Evolutionary conservation across 371 early-diverging fungal genomes (phyloP).

Genomic region (Mortierella sp.): DNA sequence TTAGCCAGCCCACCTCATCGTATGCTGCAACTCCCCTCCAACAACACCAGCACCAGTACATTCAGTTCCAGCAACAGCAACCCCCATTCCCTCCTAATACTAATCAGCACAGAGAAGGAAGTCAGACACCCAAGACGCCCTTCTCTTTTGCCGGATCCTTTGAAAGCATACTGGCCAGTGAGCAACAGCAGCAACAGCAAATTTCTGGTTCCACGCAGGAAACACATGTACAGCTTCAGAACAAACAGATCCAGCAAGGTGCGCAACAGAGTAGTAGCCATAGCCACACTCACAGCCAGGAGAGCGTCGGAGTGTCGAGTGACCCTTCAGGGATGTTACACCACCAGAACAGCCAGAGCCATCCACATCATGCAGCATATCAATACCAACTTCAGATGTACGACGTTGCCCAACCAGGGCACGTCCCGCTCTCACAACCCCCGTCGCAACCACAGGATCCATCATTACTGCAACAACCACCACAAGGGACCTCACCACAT

Average conservation of each 20-base stretch:
- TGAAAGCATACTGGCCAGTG: conserved; percentile 13
- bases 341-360: conserved; percentile 6
- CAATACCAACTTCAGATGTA: conserved; percentile 30
- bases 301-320: conserved; percentile 34
- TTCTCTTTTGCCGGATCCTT: conserved; percentile 26
- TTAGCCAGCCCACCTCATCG: conserved; percentile 34
- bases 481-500: conserved; percentile 21
- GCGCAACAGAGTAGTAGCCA: conserved; percentile 36
- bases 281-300: conserved; percentile 47
- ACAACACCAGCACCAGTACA: conserved; percentile 26
- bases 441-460: neutral
- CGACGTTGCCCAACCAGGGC: conserved; percentile 36
- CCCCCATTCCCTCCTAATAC: conserved; percentile 3
- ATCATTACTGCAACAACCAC: conserved; percentile 13
- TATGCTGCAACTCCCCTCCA: conserved; percentile 22
- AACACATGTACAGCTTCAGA: conserved; percentile 12
- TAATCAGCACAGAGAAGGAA: conserved; percentile 29
- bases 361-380: conserved; percentile 4
- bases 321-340: conserved; percentile 24
- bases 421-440: conserved; percentile 5
- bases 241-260: conserved; percentile 20
- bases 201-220: conserved; percentile 15
- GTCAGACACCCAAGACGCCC: conserved; percentile 42
- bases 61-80: conserved; percentile 5
- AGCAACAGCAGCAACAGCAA: conserved; percentile 2